A percentile compares a stretch with the other conserved stretches of the same genome.
Evolutionary conservation across 306 rosid genomes (phyloP).

Genomic region (Begonia peltatifolia): DNA sequence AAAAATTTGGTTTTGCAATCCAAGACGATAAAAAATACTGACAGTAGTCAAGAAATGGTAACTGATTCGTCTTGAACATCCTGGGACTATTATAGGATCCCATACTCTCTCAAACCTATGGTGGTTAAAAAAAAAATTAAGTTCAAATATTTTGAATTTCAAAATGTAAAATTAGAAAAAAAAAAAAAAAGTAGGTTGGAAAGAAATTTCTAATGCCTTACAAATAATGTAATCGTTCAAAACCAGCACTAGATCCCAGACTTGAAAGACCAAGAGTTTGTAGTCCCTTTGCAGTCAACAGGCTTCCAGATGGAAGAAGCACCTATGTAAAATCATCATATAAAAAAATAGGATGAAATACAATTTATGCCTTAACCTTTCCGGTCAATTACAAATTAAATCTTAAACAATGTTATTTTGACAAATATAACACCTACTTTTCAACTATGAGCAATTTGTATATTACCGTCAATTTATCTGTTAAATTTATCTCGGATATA

Average conservation of each 20-base stretch:
- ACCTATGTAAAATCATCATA: conserved; percentile 32
- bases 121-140: not conserved
- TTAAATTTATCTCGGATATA: too few species aligned
- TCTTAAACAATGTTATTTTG: too few species aligned
- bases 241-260: conserved; percentile 70
- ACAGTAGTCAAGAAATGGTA: conserved; percentile 61
- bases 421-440: too few species aligned
- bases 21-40: conserved; percentile 21
- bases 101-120: conserved; percentile 82
- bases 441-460: too few species aligned
- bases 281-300: conserved; percentile 74
- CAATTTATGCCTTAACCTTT: too few species aligned
- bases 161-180: not conserved
- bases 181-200: not conserved
- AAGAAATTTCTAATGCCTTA: conserved; percentile 17
- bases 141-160: not conserved
- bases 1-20: conserved; percentile 10
- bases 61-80: conserved; percentile 58
- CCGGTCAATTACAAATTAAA: too few species aligned
- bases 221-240: conserved; percentile 90
- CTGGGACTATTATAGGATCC: conserved; percentile 83
- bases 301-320: conserved; percentile 86
- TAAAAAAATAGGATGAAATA: too few species aligned
- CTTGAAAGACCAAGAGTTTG: conserved; percentile 74
- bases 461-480: too few species aligned